Evolutionary conservation across 2,329 filamentous ascomycete genomes (phyloP).

Genomic region (Cladosporium sp.): DNA sequence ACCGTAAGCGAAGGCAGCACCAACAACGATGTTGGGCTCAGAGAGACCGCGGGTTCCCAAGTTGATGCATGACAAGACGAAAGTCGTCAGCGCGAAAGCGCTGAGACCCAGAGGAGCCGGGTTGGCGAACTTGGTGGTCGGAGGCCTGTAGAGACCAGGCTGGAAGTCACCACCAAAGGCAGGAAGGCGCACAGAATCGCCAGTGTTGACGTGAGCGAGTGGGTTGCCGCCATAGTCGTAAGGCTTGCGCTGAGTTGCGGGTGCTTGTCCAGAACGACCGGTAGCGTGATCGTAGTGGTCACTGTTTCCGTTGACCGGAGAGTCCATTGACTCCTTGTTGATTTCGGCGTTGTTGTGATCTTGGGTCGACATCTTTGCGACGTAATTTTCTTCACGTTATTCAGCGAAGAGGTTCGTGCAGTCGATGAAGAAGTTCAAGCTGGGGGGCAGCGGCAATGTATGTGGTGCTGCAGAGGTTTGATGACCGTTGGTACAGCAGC

Average conservation of each 20-base stretch:
- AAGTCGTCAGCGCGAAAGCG: constrained; percentile 63
- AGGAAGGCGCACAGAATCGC: constrained; percentile 44
- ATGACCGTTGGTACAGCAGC: neutral
- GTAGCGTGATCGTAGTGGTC: constrained; percentile 35
- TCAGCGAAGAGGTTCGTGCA: neutral
- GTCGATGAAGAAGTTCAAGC: neutral
- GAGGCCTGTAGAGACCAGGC: constrained; percentile 45
- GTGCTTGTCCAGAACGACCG: constrained; percentile 4
- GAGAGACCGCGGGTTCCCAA: constrained; percentile 40
- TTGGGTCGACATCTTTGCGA: constrained; percentile 38
- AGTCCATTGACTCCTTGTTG: constrained; percentile 16
- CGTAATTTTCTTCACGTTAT: constrained; percentile 3
- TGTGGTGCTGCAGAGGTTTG: neutral
- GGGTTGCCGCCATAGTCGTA: constrained; percentile 51
- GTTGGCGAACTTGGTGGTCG: constrained; percentile 49
- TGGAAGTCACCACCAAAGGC: constrained; percentile 52
- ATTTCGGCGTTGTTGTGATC: constrained; percentile 35
- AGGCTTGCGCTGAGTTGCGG: constrained; percentile 38
- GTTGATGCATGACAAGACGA: constrained; percentile 53
- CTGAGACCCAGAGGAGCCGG: constrained; percentile 58
- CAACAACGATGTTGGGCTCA: constrained; percentile 45
- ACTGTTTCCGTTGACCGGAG: constrained; percentile 23
- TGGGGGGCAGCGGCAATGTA: neutral
- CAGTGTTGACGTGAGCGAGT: constrained; percentile 47
- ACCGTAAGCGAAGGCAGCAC: constrained; percentile 47